A percentile compares a stretch with the other conserved stretches of the same genome.
Evolutionary conservation across 2,329 filamentous ascomycete genomes (phyloP).

Genomic region (Gnomoniopsis smithogilvyi): DNA sequence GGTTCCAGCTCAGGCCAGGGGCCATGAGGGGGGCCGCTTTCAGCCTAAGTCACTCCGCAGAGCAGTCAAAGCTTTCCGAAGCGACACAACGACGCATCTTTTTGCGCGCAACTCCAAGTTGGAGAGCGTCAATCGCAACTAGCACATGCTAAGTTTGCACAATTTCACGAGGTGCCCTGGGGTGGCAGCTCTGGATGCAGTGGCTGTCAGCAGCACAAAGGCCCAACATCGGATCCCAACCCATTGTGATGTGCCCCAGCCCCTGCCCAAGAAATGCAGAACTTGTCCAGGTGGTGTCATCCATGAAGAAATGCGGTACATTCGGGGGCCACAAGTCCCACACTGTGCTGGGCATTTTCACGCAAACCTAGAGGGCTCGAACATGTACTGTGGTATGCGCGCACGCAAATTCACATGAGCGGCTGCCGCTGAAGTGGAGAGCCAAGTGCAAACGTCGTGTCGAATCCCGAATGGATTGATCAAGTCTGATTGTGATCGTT

Average conservation of each 20-base stretch:
- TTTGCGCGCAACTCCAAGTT: not conserved
- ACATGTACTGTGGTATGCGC: not conserved
- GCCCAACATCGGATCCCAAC: slow-evolving; percentile 9
- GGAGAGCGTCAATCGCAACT: not conserved
- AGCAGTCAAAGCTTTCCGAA: not conserved
- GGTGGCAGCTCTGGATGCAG: not conserved
- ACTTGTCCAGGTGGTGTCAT: not conserved
- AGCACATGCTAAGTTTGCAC: not conserved
- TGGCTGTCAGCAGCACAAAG: slow-evolving; percentile 1
- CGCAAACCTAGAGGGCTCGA: not conserved
- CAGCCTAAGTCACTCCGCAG: not conserved
- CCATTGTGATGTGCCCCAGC: not conserved
- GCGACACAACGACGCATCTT: not conserved
- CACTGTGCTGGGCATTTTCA: not conserved
- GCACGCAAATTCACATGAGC: too few species aligned
- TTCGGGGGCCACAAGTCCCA: not conserved
- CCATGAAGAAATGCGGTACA: not conserved
- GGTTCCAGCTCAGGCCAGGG: not conserved
- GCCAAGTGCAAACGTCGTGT: too few species aligned
- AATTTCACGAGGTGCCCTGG: not conserved
- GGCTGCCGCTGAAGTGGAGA: too few species aligned
- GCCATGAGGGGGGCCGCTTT: not conserved
- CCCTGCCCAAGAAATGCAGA: not conserved
- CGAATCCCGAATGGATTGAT: too few species aligned
- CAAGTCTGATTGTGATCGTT: too few species aligned